A percentile compares a stretch with the other conserved stretches of the same genome.
Evolutionary conservation across 2,329 filamentous ascomycete species (phyloP).

Genomic region (Sclerotinia trifoliorum): DNA sequence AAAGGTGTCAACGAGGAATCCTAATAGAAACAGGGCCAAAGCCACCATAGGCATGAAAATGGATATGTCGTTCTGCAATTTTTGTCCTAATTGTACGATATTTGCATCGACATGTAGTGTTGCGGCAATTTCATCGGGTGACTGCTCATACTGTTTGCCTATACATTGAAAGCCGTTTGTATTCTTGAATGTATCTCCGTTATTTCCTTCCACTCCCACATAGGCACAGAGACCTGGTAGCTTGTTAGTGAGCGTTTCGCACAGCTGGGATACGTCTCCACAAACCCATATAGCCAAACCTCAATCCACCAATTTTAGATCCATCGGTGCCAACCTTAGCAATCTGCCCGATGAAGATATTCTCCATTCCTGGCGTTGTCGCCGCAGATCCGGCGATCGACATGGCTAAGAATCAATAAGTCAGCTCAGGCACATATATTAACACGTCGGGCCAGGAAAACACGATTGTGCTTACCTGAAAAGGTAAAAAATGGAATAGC

Average conservation of each 20-base stretch:
- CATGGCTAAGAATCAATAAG: constrained; percentile 5
- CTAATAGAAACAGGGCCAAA: neutral
- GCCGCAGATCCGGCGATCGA: constrained; percentile 18
- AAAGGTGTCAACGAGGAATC: constrained; percentile 13
- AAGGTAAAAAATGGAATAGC: constrained; percentile 19
- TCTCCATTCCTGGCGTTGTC: constrained; percentile 17
- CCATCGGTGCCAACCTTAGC: neutral
- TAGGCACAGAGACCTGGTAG: constrained; percentile 18
- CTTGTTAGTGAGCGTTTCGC: neutral
- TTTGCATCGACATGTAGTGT: constrained; percentile 15
- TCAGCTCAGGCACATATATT: constrained; percentile 3
- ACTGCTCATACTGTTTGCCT: constrained; percentile 15
- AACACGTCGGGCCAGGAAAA: neutral
- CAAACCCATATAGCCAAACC: constrained; percentile 19
- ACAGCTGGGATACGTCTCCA: neutral
- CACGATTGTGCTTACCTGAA: neutral
- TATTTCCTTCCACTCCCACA: constrained; percentile 16
- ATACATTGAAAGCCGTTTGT: constrained; percentile 19
- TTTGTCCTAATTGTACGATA: constrained; percentile 9
- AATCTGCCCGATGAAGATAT: constrained; percentile 14
- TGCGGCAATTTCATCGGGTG: constrained; percentile 4
- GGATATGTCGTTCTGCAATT: constrained; percentile 17
- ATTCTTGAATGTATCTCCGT: constrained; percentile 19
- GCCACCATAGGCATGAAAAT: constrained; percentile 13
- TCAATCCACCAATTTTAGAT: constrained; percentile 1